These are phyloP conservation scores for Scytalidium sp. DNA, from an alignment of 2,329 filamentous ascomycete genomes.

Conservation along the genomic window DNA sequence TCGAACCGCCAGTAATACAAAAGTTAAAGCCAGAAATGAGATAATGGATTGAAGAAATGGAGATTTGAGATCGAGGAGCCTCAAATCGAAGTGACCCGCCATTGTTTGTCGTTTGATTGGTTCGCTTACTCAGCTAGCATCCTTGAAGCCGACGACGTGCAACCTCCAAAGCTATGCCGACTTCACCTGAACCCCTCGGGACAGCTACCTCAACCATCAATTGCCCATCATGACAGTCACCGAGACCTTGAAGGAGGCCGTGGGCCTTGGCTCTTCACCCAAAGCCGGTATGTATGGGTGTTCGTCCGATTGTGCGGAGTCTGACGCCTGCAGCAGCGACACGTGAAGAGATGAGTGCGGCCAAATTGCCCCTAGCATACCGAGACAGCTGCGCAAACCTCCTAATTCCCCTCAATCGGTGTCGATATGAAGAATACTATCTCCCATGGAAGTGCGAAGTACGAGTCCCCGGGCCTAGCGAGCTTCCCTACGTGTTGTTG, in stretches of 20 bases:
- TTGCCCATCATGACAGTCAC: constrained; percentile 38
- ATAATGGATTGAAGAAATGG: no score
- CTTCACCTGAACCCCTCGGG: background rate
- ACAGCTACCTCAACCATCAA: background rate
- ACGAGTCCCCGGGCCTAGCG: constrained; percentile 23
- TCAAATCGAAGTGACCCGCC: no score
- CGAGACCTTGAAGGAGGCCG: constrained; percentile 44
- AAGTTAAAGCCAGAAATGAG: no score
- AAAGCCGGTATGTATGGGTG: constrained; percentile 18
- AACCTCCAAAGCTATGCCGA: background rate
- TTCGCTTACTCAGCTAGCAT: background rate
- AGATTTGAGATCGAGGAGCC: no score
- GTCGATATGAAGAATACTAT: constrained; percentile 88
- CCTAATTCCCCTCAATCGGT: constrained; percentile 92
- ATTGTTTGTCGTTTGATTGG: background rate
- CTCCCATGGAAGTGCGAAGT: constrained; percentile 98
- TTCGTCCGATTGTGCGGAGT: constrained; percentile 1
- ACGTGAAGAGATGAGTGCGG: constrained; percentile 90
- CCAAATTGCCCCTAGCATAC: constrained; percentile 83
- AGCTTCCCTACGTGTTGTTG: background rate
- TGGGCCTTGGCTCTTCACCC: constrained; percentile 36
- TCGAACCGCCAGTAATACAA: no score
- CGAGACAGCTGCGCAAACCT: constrained; percentile 94
- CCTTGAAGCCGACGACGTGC: background rate
- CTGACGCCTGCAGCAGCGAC: constrained; percentile 59